These are phyloP conservation scores for Apiospora pterosperma DNA, from an alignment of 2,329 filamentous ascomycete species.

Conservation along the genomic window DNA sequence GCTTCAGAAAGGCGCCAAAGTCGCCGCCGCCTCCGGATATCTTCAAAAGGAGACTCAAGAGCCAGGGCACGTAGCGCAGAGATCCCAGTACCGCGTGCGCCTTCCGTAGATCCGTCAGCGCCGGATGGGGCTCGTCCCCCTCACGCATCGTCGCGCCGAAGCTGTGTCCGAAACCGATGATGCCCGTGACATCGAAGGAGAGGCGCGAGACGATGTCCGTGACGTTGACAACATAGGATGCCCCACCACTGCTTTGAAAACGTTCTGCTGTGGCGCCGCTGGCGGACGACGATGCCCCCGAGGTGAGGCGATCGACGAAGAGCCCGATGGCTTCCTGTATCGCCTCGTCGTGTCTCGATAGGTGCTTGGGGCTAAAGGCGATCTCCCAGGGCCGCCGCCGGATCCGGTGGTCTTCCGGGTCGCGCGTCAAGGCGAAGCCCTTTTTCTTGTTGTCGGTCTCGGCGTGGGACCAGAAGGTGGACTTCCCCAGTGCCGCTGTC, in stretches of 20 bases:
- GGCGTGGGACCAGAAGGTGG: conserved; percentile 7
- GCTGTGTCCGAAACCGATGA: conserved; percentile 7
- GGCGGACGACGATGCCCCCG: not conserved
- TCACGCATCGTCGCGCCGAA: conserved; percentile 1
- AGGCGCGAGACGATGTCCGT: not conserved
- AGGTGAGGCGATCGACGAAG: not conserved
- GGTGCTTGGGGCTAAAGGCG: conserved; percentile 6
- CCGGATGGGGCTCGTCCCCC: conserved; percentile 4
- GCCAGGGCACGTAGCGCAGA: conserved; percentile 8
- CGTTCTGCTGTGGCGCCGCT: not conserved
- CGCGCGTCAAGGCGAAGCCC: conserved; percentile 8
- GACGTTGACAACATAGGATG: not conserved
- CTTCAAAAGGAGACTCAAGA: conserved; percentile 3
- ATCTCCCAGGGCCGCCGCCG: conserved; percentile 10
- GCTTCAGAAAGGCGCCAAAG: conserved; percentile 7
- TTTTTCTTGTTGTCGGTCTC: conserved; percentile 5
- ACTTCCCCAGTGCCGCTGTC: conserved; percentile 6
- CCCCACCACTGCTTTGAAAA: too few relatives aligned
- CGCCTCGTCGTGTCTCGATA: conserved; percentile 3
- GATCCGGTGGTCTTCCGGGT: conserved; percentile 7
- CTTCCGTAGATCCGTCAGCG: conserved; percentile 3
- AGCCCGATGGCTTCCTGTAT: conserved; percentile 9
- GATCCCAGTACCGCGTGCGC: conserved; percentile 6
- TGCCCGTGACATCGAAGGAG: conserved; percentile 9
- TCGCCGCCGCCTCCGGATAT: conserved; percentile 6